Evolutionary conservation across 257 asterid genomes (phyloP), one percentile per base, ranked within the genome.

Genomic region (Echium plantagineum): DNA sequence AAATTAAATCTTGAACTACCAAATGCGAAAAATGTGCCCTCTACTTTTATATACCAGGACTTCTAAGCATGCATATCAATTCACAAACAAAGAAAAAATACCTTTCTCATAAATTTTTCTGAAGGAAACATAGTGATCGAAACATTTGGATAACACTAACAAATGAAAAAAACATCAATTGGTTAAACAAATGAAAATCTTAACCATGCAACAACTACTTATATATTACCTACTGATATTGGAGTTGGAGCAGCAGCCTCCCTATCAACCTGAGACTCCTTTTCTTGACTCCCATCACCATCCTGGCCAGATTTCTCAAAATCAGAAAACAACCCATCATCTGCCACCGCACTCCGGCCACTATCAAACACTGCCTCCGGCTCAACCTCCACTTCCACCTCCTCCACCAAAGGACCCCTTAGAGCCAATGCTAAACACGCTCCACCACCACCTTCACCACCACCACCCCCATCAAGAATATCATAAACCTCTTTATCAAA

Each of bases 401-500:
- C 75, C 26, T 24, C 26, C 2, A 24, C 72, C 57, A 24, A 3
- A 24, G 26, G 3, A 24, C 26, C 26, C 26, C 26, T 24, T 24
- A 24, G 3, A 24, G 1, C 26, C 26, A 24, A 24, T 24, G 26
- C 72, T 77, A 24, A 24, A 24, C 26, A 24, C 26, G 3, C 26
- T 24, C 26, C 26, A 24, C 26, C 26, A 24, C 26, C 26, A 24
- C 26, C 26, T 24, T 24, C 26, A 24, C 3, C 26, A 24, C 26
- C 26, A 24, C 26, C 26, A 24, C 26, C 26, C 26, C 26, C 26
- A 24, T 3, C 26, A 3, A 88, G 88, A 58, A 91, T 88, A 78
- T 91, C 95, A 22, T 81, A 90, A 59, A 90, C 96, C 74, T 90
- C 98, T 54, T 83, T 79, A 66, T 90, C 96, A 17, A 91, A 91